Percentiles rank a stretch among this genome's conserved stretches.
Evolutionary conservation across 192 early-diverging fungal genomes (phyloP).

Genomic region (Gamsiella multidivaricata): DNA sequence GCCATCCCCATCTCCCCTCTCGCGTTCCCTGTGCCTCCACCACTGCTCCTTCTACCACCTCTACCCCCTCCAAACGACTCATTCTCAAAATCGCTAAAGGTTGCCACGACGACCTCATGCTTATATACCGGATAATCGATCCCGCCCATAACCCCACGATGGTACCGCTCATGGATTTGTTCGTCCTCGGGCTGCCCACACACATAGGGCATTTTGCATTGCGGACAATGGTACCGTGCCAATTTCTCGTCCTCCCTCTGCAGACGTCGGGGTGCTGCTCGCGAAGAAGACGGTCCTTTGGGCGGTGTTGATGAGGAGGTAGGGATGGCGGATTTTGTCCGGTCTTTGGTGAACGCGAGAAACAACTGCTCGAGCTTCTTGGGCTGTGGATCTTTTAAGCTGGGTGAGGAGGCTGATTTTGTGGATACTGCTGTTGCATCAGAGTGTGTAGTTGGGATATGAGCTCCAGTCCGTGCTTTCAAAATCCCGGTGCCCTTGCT

Average conservation of each 20-base stretch:
- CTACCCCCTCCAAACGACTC: neutral
- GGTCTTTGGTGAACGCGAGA: constrained; percentile 35
- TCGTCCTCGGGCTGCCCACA: constrained; percentile 56
- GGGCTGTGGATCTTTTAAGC: no score
- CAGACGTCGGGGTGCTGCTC: no score
- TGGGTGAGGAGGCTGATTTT: neutral
- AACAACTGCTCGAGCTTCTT: constrained; percentile 45
- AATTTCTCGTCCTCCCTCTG: constrained; percentile 44
- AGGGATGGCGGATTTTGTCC: constrained; percentile 1
- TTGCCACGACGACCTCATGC: constrained; percentile 52
- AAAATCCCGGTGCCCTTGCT: constrained; percentile 42
- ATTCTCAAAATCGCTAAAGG: constrained; percentile 12
- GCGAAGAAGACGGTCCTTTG: no score
- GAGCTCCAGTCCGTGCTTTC: neutral
- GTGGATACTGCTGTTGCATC: neutral
- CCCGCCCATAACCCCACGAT: constrained; percentile 49
- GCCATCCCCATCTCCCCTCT: no score
- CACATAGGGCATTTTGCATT: constrained; percentile 59
- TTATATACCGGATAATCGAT: constrained; percentile 61
- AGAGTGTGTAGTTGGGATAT: neutral
- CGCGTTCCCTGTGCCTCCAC: neutral
- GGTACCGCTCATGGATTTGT: constrained; percentile 54
- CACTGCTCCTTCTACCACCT: neutral
- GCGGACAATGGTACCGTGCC: constrained; percentile 50
- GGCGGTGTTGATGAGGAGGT: neutral